Evolutionary conservation across 805 yeast genomes (phyloP).

Genomic region (Metschnikowia lachancei): DNA sequence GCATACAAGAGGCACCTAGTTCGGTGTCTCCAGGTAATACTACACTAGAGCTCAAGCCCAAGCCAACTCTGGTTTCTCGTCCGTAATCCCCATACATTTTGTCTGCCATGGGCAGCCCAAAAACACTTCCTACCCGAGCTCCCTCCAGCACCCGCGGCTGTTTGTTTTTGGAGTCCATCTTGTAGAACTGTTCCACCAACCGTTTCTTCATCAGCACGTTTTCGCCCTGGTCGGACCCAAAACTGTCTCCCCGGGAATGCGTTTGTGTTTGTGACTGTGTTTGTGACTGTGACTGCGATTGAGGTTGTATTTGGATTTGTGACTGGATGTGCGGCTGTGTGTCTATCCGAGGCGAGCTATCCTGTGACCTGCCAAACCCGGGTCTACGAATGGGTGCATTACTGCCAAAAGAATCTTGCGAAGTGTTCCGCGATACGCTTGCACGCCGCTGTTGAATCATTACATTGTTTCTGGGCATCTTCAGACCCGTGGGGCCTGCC

Average conservation of each 20-base stretch:
- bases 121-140: not conserved
- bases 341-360: not conserved
- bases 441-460: not conserved
- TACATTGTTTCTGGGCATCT: not conserved
- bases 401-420: constrained; percentile 3
- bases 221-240: not conserved
- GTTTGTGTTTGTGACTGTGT: too few species aligned
- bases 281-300: too few species aligned
- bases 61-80: not conserved
- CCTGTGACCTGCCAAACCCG: not conserved
- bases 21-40: not conserved
- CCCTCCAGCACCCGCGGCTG: constrained; percentile 4
- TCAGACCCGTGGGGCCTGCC: not conserved
- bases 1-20: not conserved
- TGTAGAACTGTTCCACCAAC: constrained; percentile 43
- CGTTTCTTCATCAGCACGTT: constrained; percentile 27
- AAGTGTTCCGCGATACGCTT: not conserved
- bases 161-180: constrained; percentile 20
- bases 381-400: constrained; percentile 3
- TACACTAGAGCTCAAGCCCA: not conserved
- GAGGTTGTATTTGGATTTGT: too few species aligned
- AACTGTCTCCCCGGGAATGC: not conserved
- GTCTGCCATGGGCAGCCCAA: constrained; percentile 4
- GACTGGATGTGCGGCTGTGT: not conserved
- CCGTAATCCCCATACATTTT: not conserved